Conservation (phyloP, 331 rosid genomes). For the Quercus phellos region DNA sequence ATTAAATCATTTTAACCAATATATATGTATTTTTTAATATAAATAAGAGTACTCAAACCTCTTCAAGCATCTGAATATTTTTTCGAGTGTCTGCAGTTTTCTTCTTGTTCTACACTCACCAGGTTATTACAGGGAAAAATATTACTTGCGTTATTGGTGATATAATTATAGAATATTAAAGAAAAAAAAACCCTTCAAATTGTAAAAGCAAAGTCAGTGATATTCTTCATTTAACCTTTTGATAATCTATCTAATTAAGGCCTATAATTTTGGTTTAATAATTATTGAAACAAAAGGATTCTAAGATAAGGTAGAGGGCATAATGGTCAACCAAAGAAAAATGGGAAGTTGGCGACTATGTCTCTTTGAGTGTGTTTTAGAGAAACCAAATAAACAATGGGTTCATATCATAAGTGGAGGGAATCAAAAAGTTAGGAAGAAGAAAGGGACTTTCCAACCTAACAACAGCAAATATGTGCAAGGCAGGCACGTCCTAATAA, state of each 20-base stretch:
- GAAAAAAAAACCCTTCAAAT: no score
- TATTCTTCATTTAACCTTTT: no score
- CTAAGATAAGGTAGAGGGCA: slow-evolving; percentile 8
- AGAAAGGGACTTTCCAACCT: slow-evolving; percentile 84
- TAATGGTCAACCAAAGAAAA: background rate
- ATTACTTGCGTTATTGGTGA: no score
- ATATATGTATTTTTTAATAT: no score
- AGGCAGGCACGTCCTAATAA: slow-evolving; percentile 31
- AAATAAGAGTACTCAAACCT: no score
- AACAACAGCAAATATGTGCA: slow-evolving; percentile 48
- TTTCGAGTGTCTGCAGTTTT: accelerated
- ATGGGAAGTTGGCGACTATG: slow-evolving; percentile 31
- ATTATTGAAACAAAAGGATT: background rate
- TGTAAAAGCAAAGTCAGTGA: background rate
- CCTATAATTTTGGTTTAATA: background rate
- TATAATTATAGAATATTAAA: no score
- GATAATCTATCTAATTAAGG: no score
- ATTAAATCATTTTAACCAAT: no score
- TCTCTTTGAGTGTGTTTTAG: slow-evolving; percentile 34
- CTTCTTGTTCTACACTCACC: accelerated
- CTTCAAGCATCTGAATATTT: no score
- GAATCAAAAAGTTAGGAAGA: slow-evolving; percentile 50
- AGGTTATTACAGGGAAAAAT: no score
- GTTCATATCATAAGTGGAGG: slow-evolving; percentile 5
- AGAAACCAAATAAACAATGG: slow-evolving; percentile 25